Percentiles rank a stretch among this genome's conserved stretches.
phyloP scores from a whole-genome alignment of 1,139 yeast genomes.

The Meyerozyma guilliermondii region DNA sequence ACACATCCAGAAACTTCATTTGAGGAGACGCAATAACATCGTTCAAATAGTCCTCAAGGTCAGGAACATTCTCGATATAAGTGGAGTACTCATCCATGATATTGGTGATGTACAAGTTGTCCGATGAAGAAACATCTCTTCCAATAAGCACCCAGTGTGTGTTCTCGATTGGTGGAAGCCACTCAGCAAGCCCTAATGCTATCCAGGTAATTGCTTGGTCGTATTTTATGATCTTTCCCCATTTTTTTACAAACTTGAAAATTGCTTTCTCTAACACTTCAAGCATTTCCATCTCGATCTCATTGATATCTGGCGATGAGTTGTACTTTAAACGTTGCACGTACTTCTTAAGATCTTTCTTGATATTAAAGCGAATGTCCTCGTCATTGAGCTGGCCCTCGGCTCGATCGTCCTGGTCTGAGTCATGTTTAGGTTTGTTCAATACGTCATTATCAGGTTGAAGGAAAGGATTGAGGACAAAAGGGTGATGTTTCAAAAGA shows the following conservation, averaged over 20 bases:
- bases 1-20: constrained; percentile 62
- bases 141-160: constrained; percentile 43
- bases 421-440: constrained; percentile 11
- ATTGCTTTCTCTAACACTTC: constrained; percentile 58
- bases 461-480: constrained; percentile 69
- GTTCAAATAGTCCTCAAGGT: constrained; percentile 21
- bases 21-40: constrained; percentile 18
- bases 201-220: constrained; percentile 84
- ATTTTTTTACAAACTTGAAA: constrained; percentile 59
- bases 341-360: constrained; percentile 50
- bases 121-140: constrained; percentile 24
- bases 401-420: constrained; percentile 9
- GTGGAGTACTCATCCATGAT: constrained; percentile 46
- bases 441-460: constrained; percentile 42
- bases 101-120: constrained; percentile 30
- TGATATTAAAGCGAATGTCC: constrained; percentile 30
- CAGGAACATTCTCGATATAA: constrained; percentile 33
- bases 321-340: constrained; percentile 34
- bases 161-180: constrained; percentile 66
- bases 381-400: constrained; percentile 14
- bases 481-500: constrained; percentile 75
- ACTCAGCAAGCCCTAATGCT: constrained; percentile 82
- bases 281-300: constrained; percentile 50
- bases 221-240: constrained; percentile 76
- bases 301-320: constrained; percentile 5